Base-by-base conservation (phyloP, 306 rosid species). In the Lathyrus tuberosus region DNA sequence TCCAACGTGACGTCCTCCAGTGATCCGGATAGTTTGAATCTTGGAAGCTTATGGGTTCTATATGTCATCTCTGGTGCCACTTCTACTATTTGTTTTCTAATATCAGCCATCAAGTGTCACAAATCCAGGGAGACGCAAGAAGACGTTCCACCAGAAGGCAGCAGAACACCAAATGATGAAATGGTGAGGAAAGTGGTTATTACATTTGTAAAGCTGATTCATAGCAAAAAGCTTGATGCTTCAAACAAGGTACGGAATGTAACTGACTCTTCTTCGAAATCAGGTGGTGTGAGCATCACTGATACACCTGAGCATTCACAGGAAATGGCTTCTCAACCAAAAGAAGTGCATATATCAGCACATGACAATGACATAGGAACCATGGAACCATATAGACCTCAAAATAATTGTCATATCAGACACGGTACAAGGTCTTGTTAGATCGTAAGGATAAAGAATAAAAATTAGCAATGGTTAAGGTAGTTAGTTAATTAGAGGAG, bases 41-140 rank as follows among this genome's bases (percentile, higher is more conserved):
- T 86, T 15, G 30, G 70, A 31, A 85, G 84, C 80, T 87, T 89
- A 24, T 78, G 82, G 92, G 75, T 72, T 40, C 81, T 89, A 43
- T 86, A 16, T 64, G 79, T 83, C 16, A 75, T 83, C n/a, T 83
- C 87, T 31, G 86, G 80, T 48, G 80, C 62, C 9, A 81, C 78
- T 62, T 86, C 86, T 30, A 83, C 92, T 10, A 61, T 83, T 47
- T 85, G 90, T 69, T 6, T 85, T 11, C 49, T 89, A 44, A 16
- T 81, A 51, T 61, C 85, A 42, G 5, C 69, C 20, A 38, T 75
- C 40, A 65, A 51, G 8, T 63, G 69, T 10, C 70, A 18, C 7
- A 46, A 42, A 26, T 59, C 44, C 15, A 43, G 26, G 52, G 70
- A 18, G 12, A 49, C 9, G 26, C 35, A 24, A 24, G 81, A 31